Evolutionary conservation across 441 rosid species (phyloP).

Genomic region (Adansonia grandidieri): DNA sequence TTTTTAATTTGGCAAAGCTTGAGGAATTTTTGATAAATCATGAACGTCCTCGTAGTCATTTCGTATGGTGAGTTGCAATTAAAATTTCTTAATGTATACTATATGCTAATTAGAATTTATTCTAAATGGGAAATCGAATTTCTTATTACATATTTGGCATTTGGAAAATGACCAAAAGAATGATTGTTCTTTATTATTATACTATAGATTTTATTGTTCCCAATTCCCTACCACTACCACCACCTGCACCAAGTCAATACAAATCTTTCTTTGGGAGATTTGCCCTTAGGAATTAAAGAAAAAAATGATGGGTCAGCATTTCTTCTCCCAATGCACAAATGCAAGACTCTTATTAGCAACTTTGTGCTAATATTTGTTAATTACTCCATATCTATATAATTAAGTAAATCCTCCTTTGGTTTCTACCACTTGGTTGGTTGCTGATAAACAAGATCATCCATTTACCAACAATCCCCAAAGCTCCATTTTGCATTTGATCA

Average conservation of each 20-base stretch:
- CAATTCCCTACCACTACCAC: not conserved
- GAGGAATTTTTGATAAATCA: too few species aligned
- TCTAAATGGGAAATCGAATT: too few species aligned
- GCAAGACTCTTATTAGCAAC: not conserved
- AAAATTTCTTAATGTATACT: too few species aligned
- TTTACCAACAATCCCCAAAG: not conserved
- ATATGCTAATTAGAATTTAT: too few species aligned
- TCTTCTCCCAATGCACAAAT: not conserved
- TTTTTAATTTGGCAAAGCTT: too few species aligned
- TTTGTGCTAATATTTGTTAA: not conserved
- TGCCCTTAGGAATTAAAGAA: not conserved
- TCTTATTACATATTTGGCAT: not conserved
- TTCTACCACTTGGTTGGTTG: slow-evolving; percentile 17
- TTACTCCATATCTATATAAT: not conserved
- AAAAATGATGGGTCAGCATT: too few species aligned
- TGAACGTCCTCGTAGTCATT: too few species aligned
- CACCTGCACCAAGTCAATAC: not conserved
- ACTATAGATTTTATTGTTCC: not conserved
- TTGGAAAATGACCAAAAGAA: not conserved
- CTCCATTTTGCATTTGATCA: not conserved
- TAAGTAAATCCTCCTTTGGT: not conserved
- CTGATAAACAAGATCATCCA: not conserved
- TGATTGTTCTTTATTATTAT: not conserved
- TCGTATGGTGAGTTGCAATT: too few species aligned
- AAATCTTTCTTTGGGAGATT: slow-evolving; percentile 1